Base-by-base conservation (phyloP, 805 yeast genomes). In the Pichia ethanolica region DNA sequence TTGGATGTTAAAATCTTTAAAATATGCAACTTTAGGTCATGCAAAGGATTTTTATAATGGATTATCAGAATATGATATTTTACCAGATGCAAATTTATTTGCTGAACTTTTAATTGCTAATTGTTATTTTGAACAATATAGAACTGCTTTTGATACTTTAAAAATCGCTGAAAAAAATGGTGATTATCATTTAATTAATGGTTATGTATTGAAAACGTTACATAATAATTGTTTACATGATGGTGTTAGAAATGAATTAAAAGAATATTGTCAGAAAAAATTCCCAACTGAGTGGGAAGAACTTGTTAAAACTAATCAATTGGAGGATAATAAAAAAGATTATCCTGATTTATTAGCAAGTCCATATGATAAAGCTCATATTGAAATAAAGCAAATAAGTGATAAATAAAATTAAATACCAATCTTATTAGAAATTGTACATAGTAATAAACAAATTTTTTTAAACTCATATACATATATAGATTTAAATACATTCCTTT, bases 91-190 rank as follows among this genome's bases (percentile, higher is more conserved):
- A 35, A 71, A 71, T 9, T 72, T 82, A 35, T 75, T 74, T 59
- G 73, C 72, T 39, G 88, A 83, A 60, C 82, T 77, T 56, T 63
- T 86, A 35, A 76, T 83, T 49, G 86, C 89, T 0, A 82, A 84
- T 60, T 83, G 86, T 52, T 82, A 82, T 56, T 80, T 81, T 59
- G 89, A 84, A 8, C 67, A 73, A 42, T 74, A 72, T 37, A 73
- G 73, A 9, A 73, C 76, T 4, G 93, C 93, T 0, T 64, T 81
- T 7, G 67, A 68, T 14, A 62, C 80, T 30, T 71, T 79, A 4
- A 68, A 71, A 25, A 70, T 69, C 32, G 73, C 81, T 62, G 71
- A 67, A 33, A 75, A 75, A 35, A 70, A 72, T 52, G 80, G 75
- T 38, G 68, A 64, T 28, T 62, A 77, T 5, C 52, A 52, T 20